Evolutionary conservation across 2,329 filamentous ascomycete genomes (phyloP).

Genomic region (Phaeomoniella chlamydospora): DNA sequence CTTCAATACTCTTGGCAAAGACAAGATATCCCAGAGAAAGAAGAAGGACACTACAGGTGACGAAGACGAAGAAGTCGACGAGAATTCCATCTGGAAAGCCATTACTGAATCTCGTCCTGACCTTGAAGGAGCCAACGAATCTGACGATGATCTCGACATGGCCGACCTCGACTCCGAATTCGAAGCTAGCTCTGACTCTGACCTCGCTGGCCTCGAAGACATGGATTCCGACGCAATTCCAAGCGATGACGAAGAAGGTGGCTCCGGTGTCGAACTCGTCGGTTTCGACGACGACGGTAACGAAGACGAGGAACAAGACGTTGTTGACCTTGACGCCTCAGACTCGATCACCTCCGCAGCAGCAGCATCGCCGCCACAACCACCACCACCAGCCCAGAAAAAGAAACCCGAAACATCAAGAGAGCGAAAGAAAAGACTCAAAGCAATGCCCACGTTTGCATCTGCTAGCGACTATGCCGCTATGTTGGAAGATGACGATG

Average conservation of each 20-base stretch:
- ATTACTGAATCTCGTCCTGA: slow-evolving; percentile 71
- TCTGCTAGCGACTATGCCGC: slow-evolving; percentile 87
- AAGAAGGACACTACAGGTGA: slow-evolving; percentile 30
- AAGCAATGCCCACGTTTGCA: slow-evolving; percentile 81
- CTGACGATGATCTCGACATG: slow-evolving; percentile 44
- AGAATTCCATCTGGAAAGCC: slow-evolving; percentile 85
- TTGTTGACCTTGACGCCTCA: slow-evolving; percentile 32
- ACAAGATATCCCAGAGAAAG: slow-evolving; percentile 40
- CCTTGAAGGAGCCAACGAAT: slow-evolving; percentile 46
- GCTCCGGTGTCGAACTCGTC: slow-evolving; percentile 32
- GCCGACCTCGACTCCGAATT: slow-evolving; percentile 39
- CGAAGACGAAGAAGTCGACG: slow-evolving; percentile 29
- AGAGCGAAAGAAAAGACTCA: slow-evolving; percentile 59
- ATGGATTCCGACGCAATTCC: slow-evolving; percentile 19
- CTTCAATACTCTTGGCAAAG: slow-evolving; percentile 63
- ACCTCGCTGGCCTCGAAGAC: slow-evolving; percentile 29
- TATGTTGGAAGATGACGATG: slow-evolving; percentile 60
- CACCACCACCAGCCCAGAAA: slow-evolving; percentile 1
- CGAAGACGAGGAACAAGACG: slow-evolving; percentile 38
- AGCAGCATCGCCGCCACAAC: slow-evolving; percentile 4
- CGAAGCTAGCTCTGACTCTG: slow-evolving; percentile 18
- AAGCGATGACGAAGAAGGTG: slow-evolving; percentile 31
- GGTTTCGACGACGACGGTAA: slow-evolving; percentile 30
- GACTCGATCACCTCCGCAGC: too few relatives aligned
- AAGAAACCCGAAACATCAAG: slow-evolving; percentile 18